A percentile compares a stretch with the other conserved stretches of the same genome.
Evolutionary conservation across 225 moss, liverwort and hornwort species (phyloP).

Genomic region (Lunularia cruciata): DNA sequence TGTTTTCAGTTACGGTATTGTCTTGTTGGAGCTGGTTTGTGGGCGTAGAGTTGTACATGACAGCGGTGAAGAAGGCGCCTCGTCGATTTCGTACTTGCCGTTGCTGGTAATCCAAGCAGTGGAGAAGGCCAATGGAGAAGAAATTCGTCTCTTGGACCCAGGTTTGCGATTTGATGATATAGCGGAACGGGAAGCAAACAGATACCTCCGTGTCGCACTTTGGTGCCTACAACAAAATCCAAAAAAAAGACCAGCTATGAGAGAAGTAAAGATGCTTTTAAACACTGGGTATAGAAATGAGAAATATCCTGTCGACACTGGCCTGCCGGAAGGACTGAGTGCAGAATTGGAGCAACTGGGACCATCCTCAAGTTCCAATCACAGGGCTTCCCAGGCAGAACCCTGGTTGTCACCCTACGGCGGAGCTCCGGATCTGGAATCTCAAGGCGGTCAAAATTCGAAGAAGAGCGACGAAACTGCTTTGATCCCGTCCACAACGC

Average conservation of each 20-base stretch:
- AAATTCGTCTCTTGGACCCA: not conserved
- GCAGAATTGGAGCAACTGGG: not conserved
- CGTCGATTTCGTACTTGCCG: not conserved
- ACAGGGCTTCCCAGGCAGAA: too few species aligned
- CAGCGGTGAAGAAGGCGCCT: not conserved
- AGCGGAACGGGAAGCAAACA: not conserved
- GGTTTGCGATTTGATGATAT: not conserved
- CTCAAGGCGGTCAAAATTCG: too few species aligned
- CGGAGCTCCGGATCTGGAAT: too few species aligned
- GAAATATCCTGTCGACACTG: not conserved
- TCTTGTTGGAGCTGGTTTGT: slow-evolving; percentile 63
- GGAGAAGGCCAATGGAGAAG: not conserved
- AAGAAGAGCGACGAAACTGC: too few species aligned
- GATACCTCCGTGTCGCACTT: not conserved
- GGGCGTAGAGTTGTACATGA: slow-evolving; percentile 39
- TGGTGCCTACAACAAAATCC: slow-evolving; percentile 5
- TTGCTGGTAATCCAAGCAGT: not conserved
- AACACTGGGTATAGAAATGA: not conserved
- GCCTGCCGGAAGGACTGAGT: not conserved
- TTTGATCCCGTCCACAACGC: too few species aligned
- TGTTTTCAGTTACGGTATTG: slow-evolving; percentile 72
- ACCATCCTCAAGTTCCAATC: too few species aligned
- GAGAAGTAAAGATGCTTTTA: not conserved
- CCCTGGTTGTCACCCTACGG: too few species aligned
- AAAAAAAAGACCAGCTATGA: not conserved